Evolutionary conservation across 2,329 filamentous ascomycete species (phyloP).

Genomic region (Clonostachys chloroleuca): DNA sequence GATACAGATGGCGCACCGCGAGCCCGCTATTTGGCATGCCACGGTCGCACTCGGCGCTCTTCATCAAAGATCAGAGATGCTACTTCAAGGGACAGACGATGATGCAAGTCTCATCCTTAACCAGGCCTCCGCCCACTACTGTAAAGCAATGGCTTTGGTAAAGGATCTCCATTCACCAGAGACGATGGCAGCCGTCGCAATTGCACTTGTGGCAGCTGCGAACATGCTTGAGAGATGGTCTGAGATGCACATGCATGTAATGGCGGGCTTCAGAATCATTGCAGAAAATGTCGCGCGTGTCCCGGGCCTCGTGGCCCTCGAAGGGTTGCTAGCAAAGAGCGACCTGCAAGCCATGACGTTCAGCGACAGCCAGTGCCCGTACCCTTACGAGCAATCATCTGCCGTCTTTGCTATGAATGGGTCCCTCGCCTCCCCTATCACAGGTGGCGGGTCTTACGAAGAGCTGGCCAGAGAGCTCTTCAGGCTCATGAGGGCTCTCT

Average conservation of each 20-base stretch:
- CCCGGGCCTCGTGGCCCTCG: conserved; percentile 6
- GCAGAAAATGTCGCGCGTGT: conserved; percentile 2
- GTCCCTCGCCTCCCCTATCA: too few species aligned
- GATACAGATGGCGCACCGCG: conserved; percentile 23
- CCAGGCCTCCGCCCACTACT: conserved; percentile 18
- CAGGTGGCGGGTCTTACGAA: neutral
- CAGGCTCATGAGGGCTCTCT: neutral
- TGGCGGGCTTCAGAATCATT: conserved; percentile 18
- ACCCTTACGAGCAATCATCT: conserved; percentile 11
- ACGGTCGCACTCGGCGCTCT: conserved; percentile 25
- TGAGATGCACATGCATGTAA: conserved; percentile 22
- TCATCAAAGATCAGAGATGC: conserved; percentile 14
- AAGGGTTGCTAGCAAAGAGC: conserved; percentile 15
- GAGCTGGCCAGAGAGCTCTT: neutral
- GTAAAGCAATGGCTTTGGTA: conserved; percentile 16
- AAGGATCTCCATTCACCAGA: conserved; percentile 14
- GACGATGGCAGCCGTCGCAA: conserved; percentile 19
- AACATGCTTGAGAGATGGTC: conserved; percentile 21
- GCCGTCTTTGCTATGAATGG: conserved; percentile 1
- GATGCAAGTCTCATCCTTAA: neutral
- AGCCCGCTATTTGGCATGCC: conserved; percentile 27
- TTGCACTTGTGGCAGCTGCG: conserved; percentile 21
- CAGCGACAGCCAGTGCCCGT: conserved; percentile 20
- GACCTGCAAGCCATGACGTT: conserved; percentile 27
- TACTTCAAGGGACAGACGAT: conserved; percentile 1